These are phyloP conservation scores for Sarocladiaceae sp. DNA, from an alignment of 2,329 filamentous ascomycete genomes.

Conservation along the genomic window DNA sequence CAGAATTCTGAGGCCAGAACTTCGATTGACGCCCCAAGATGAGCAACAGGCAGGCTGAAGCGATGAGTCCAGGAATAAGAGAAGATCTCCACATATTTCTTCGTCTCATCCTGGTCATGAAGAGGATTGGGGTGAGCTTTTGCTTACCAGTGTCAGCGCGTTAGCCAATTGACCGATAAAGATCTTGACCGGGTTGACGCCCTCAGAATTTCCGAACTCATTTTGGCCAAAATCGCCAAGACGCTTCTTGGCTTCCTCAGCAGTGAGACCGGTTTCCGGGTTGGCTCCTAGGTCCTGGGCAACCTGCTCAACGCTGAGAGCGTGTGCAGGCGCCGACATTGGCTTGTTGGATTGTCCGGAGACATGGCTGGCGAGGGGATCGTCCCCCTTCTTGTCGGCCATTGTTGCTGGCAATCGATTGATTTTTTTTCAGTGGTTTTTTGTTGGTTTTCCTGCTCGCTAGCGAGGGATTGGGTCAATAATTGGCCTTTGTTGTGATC, in stretches of 20 bases:
- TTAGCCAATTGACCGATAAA: conserved; percentile 63
- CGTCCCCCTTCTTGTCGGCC: conserved; percentile 19
- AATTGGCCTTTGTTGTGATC: background rate
- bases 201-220: conserved; percentile 56
- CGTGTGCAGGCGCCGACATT: conserved; percentile 54
- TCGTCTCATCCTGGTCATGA: background rate
- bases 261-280: conserved; percentile 52
- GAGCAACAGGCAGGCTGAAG: background rate
- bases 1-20: background rate
- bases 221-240: conserved; percentile 57
- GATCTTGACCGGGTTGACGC: conserved; percentile 60
- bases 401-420: conserved; percentile 15
- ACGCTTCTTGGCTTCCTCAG: conserved; percentile 48
- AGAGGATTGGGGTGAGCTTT: background rate
- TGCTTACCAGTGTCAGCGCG: conserved; percentile 60
- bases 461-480: background rate
- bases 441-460: background rate
- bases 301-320: conserved; percentile 45
- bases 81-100: background rate
- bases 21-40: background rate
- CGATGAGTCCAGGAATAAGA: background rate
- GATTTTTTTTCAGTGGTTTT: background rate
- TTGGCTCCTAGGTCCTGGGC: conserved; percentile 52
- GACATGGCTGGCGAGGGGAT: conserved; percentile 22
- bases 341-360: conserved; percentile 21